These are phyloP conservation scores for Sordariomycetes sp. DNA, from an alignment of 2,329 filamentous ascomycete species.

Conservation along the genomic window DNA sequence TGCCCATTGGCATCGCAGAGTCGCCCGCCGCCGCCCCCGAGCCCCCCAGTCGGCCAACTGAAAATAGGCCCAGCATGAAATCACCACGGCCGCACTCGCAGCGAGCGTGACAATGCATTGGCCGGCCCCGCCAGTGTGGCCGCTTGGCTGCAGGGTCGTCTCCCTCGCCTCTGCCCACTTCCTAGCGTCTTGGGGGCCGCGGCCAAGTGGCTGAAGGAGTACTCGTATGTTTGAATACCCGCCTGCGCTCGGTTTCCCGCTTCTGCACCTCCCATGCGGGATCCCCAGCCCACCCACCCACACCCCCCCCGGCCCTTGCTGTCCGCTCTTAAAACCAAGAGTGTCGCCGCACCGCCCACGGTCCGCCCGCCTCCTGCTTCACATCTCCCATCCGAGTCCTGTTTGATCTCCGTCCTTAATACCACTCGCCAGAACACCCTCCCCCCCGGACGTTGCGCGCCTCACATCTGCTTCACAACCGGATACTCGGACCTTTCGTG, in stretches of 20 bases:
- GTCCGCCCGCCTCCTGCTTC: conserved; percentile 5
- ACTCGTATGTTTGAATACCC: not conserved
- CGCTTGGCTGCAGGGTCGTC: not conserved
- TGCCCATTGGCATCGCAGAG: not conserved
- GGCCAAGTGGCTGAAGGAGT: not conserved
- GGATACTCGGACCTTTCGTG: not conserved
- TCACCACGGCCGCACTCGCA: not conserved
- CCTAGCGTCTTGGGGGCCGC: not conserved
- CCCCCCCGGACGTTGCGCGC: not conserved
- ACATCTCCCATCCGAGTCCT: not conserved
- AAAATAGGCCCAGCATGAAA: not conserved
- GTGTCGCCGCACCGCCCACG: conserved; percentile 3
- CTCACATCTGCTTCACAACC: not conserved
- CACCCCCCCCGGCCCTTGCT: not conserved
- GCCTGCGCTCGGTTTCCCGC: not conserved
- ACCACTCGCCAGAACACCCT: not conserved
- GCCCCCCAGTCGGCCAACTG: not conserved
- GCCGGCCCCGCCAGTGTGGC: not conserved
- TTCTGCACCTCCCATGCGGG: not conserved
- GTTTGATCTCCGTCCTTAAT: conserved; percentile 4
- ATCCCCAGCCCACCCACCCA: not conserved
- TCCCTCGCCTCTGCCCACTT: not conserved
- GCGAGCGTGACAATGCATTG: not conserved
- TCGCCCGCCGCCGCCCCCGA: not conserved
- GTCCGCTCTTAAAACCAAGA: conserved; percentile 5